Percentiles rank a stretch among this genome's conserved stretches.
Evolutionary conservation across 345 rosid species (phyloP).

Genomic region (Acer campestre): DNA sequence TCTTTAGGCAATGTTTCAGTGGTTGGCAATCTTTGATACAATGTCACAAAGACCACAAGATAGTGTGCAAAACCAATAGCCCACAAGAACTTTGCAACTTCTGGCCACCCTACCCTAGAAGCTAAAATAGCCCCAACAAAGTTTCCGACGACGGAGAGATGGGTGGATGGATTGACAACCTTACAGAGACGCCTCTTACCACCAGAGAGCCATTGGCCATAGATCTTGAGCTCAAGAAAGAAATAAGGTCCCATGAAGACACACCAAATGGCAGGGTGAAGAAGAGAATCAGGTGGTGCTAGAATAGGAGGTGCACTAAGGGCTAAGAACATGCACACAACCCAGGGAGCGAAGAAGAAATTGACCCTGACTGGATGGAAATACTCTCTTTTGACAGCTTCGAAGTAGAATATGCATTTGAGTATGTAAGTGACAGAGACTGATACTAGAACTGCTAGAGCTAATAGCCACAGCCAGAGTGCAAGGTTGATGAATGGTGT

Average conservation of each 20-base stretch:
- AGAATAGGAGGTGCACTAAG: conserved; percentile 62
- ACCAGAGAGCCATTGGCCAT: conserved; percentile 95
- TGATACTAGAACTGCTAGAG: conserved; percentile 54
- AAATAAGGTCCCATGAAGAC: conserved; percentile 81
- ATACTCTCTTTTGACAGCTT: conserved; percentile 90
- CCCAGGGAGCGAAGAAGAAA: conserved; percentile 98
- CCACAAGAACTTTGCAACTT: conserved; percentile 87
- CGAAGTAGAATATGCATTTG: conserved; percentile 88
- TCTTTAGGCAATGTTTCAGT: conserved; percentile 93
- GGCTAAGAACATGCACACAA: conserved; percentile 93
- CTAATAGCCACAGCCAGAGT: conserved; percentile 83
- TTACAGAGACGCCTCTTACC: conserved; percentile 91
- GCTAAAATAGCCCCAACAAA: conserved; percentile 95
- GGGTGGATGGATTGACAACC: conserved; percentile 95
- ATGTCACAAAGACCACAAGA: conserved; percentile 86
- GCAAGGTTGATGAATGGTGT: conserved; percentile 64
- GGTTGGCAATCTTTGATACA: conserved; percentile 86
- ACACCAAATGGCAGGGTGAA: conserved; percentile 82
- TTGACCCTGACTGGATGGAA: conserved; percentile 87
- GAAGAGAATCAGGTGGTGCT: conserved; percentile 38
- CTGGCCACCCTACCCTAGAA: conserved; percentile 81
- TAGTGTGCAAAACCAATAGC: conserved; percentile 94
- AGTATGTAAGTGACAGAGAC: conserved; percentile 74
- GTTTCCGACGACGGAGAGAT: conserved; percentile 91
- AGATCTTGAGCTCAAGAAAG: conserved; percentile 86